Evolutionary conservation across 1,284 basidiomycete genomes (phyloP).

Genomic region (Psilocybe mexicana): DNA sequence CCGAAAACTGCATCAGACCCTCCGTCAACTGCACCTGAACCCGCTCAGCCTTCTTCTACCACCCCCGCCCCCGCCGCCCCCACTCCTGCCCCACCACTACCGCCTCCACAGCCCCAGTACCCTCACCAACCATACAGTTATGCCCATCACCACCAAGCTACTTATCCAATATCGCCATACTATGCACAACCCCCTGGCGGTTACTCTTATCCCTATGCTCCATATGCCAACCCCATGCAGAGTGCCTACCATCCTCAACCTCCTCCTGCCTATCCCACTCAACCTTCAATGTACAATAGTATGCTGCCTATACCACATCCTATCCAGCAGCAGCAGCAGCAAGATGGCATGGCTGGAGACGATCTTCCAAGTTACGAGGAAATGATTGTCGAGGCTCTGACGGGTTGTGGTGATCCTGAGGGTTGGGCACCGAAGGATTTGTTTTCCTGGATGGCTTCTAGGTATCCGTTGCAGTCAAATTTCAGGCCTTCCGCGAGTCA

Average conservation of each 20-base stretch:
- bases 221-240: slow-evolving; percentile 35
- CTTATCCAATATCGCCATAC: slow-evolving; percentile 64
- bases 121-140: slow-evolving; percentile 50
- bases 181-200: slow-evolving; percentile 42
- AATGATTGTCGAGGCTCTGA: slow-evolving; percentile 79
- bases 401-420: slow-evolving; percentile 61
- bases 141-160: slow-evolving; percentile 34
- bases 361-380: slow-evolving; percentile 84
- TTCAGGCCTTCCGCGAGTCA: slow-evolving; percentile 83
- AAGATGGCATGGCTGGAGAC: slow-evolving; percentile 41
- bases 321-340: slow-evolving; percentile 21
- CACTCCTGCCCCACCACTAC: slow-evolving; percentile 3
- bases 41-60: slow-evolving; percentile 20
- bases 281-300: slow-evolving; percentile 25
- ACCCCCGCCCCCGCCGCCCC: slow-evolving; percentile 22
- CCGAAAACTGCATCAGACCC: slow-evolving; percentile 13
- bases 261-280: slow-evolving; percentile 38
- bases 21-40: slow-evolving; percentile 11
- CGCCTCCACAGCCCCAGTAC: slow-evolving; percentile 34
- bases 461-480: slow-evolving; percentile 82
- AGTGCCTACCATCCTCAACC: slow-evolving; percentile 27
- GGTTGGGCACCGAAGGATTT: slow-evolving; percentile 78
- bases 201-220: slow-evolving; percentile 48
- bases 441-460: slow-evolving; percentile 76
- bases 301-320: slow-evolving; percentile 27